These are phyloP conservation scores for Inga oerstediana DNA, from an alignment of 306 rosid genomes.

Conservation along the genomic window DNA sequence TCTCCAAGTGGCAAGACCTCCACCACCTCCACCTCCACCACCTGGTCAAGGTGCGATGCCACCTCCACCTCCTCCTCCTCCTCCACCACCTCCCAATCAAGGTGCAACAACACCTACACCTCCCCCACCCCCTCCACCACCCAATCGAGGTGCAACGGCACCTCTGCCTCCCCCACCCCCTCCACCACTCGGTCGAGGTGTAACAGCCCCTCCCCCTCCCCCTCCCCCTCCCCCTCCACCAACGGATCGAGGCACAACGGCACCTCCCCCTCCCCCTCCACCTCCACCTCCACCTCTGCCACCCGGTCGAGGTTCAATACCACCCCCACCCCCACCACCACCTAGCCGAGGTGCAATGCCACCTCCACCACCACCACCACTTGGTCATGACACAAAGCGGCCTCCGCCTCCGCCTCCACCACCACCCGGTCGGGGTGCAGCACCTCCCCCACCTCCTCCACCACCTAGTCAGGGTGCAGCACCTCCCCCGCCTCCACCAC, in stretches of 20 bases:
- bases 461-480: background rate
- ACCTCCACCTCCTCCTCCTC: constrained; percentile 32
- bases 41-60: constrained; percentile 41
- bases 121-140: background rate
- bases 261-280: background rate
- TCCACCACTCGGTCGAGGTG: background rate
- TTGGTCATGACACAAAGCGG: background rate
- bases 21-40: constrained; percentile 3
- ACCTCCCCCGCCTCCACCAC: background rate
- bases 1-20: constrained; percentile 4
- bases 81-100: background rate
- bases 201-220: background rate
- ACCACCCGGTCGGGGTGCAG: background rate
- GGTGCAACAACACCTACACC: background rate
- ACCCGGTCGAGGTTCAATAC: background rate
- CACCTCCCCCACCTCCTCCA: background rate
- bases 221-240: constrained; percentile 8
- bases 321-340: background rate
- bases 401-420: constrained; percentile 46
- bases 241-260: constrained; percentile 31
- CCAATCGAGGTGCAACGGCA: background rate
- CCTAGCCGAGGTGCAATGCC: background rate
- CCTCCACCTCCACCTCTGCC: background rate
- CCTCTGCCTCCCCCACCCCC: background rate
- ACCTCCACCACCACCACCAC: background rate